Percentiles rank a stretch among this genome's conserved stretches.
Evolutionary conservation across 2,329 filamentous ascomycete genomes (phyloP).

Genomic region (Pseudofabraea citricarpa): DNA sequence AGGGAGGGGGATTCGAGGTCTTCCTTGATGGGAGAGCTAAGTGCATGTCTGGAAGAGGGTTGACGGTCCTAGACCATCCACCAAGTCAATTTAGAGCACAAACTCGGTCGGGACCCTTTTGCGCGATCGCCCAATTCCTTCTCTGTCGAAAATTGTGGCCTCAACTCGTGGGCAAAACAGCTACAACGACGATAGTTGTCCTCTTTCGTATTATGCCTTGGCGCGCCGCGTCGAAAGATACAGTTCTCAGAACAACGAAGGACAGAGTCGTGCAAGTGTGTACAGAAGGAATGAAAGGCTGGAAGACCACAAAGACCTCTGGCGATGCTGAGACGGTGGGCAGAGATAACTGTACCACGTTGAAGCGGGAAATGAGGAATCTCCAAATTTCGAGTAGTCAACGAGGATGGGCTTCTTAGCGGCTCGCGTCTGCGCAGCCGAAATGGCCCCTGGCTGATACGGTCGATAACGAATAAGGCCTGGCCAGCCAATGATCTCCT

Average conservation of each 20-base stretch:
- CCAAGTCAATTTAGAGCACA: not conserved
- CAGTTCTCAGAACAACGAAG: not conserved
- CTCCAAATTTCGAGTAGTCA: not conserved
- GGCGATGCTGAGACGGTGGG: not conserved
- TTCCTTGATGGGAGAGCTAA: constrained; percentile 87
- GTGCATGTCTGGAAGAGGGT: constrained; percentile 56
- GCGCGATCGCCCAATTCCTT: not conserved
- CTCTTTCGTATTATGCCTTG: constrained; percentile 1
- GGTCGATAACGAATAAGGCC: too few relatives aligned
- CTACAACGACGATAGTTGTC: constrained; percentile 1
- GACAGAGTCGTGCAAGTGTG: not conserved
- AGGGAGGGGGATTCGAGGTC: constrained; percentile 70
- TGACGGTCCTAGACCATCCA: constrained; percentile 2
- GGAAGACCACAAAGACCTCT: not conserved
- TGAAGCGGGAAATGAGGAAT: constrained; percentile 3
- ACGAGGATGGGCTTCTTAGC: not conserved
- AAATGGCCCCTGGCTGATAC: constrained; percentile 1
- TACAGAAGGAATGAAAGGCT: not conserved
- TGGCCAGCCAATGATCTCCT: too few relatives aligned
- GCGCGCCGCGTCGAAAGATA: not conserved
- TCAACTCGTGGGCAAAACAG: not conserved
- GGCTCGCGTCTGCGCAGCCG: not conserved
- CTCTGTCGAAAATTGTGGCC: not conserved
- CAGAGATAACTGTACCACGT: not conserved
- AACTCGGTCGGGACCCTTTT: constrained; percentile 1